Evolutionary conservation across 2,329 filamentous ascomycete genomes (phyloP).

Genomic region (Cryphonectria nitschkei): DNA sequence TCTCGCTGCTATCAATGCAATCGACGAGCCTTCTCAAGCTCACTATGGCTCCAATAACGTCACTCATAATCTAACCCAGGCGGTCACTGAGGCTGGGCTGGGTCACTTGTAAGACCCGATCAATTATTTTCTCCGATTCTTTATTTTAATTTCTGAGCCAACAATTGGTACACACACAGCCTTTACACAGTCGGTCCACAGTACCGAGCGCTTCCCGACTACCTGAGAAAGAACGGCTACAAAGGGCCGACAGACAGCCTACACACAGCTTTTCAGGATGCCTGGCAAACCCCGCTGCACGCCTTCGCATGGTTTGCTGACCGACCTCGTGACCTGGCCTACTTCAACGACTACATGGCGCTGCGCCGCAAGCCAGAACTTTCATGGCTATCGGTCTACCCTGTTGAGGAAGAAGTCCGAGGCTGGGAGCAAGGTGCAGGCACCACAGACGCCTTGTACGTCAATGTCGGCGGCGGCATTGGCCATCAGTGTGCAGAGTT

Average conservation of each 20-base stretch:
- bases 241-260: too few relatives aligned
- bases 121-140: too few relatives aligned
- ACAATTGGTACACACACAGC: too few relatives aligned
- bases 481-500: conserved; percentile 19
- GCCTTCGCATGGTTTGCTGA: not conserved
- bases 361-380: not conserved
- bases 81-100: too few relatives aligned
- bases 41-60: too few relatives aligned
- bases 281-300: not conserved
- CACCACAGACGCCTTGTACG: not conserved
- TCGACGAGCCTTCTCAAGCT: too few relatives aligned
- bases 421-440: too few relatives aligned
- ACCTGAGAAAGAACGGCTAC: not conserved
- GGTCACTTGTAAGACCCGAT: too few relatives aligned
- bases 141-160: too few relatives aligned
- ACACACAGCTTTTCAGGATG: conserved; percentile 1
- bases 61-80: too few relatives aligned
- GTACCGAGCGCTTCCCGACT: not conserved
- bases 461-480: conserved; percentile 18
- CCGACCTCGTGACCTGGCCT: too few relatives aligned
- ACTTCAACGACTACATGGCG: not conserved
- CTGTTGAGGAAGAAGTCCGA: not conserved
- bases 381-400: conserved; percentile 3
- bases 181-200: not conserved
- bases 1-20: too few relatives aligned